These are phyloP conservation scores for Rhododendron vialii DNA, from an alignment of 148 eudicot species.

Conservation along the genomic window DNA sequence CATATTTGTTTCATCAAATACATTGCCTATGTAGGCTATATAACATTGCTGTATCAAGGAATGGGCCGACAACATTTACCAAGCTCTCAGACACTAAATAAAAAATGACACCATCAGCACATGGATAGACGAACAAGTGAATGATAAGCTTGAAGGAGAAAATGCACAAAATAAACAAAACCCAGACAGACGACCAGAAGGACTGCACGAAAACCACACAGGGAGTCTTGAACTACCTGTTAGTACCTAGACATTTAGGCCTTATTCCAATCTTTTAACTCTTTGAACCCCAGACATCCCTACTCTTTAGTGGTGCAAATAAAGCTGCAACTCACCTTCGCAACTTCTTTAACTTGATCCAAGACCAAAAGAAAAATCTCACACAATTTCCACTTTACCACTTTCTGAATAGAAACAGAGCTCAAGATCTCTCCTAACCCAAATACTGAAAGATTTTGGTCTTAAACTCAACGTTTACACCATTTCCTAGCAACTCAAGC, in stretches of 20 bases:
- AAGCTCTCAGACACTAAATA: neutral
- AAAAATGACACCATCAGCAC: neutral
- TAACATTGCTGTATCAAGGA: neutral
- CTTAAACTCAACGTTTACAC: neutral
- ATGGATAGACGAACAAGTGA: neutral
- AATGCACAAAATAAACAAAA: neutral
- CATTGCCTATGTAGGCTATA: neutral
- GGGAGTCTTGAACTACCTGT: neutral
- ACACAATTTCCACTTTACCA: neutral
- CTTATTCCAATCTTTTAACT: neutral
- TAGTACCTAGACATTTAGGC: neutral
- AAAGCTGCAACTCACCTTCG: neutral
- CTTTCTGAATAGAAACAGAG: neutral
- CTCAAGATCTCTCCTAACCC: neutral
- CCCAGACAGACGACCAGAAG: neutral
- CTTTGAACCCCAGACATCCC: neutral
- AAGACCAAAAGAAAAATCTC: neutral
- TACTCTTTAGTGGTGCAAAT: neutral
- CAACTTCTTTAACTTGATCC: too few species aligned
- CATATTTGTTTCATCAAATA: neutral
- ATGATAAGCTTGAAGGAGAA: neutral
- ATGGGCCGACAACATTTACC: neutral
- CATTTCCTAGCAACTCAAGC: neutral
- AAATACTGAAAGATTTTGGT: neutral
- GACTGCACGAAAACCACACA: neutral